A percentile compares a stretch with the other conserved stretches of the same genome.
Evolutionary conservation across 306 rosid species (phyloP).

Genomic region (Pachyrhizus erosus): DNA sequence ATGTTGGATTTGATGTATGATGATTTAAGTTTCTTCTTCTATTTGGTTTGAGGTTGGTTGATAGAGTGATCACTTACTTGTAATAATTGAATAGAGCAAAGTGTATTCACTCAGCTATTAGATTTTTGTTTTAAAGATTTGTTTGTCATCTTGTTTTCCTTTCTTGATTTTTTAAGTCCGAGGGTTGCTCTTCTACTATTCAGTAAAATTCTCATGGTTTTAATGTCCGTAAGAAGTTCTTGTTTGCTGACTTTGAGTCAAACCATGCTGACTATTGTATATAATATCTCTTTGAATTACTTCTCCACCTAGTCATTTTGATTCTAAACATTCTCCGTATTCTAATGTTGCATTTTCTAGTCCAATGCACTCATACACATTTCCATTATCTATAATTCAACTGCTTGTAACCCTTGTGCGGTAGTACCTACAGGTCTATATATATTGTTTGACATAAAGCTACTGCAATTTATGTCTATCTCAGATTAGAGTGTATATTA

Average conservation of each 20-base stretch:
- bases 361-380: not conserved
- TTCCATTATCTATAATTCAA: not conserved
- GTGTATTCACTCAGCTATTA: not conserved
- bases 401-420: conserved; percentile 1
- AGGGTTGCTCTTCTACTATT: not conserved
- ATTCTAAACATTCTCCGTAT: conserved; percentile 6
- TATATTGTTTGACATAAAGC: conserved; percentile 6
- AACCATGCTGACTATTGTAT: conserved; percentile 5
- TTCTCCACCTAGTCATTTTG: conserved; percentile 4
- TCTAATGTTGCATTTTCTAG: conserved; percentile 19
- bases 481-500: not conserved
- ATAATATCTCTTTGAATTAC: not conserved
- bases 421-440: not conserved
- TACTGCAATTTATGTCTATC: conserved; percentile 10
- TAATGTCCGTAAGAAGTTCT: conserved; percentile 15
- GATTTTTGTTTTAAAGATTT: not conserved
- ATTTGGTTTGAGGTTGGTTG: conserved; percentile 1
- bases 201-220: not conserved
- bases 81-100: not conserved
- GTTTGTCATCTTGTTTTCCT: not conserved
- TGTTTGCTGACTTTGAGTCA: conserved; percentile 25
- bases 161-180: not conserved
- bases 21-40: conserved; percentile 3
- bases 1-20: conserved; percentile 35
- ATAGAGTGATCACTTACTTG: not conserved